Conservation (phyloP, 73 alveolate species). For the Paramecium tetraurelia region DNA sequence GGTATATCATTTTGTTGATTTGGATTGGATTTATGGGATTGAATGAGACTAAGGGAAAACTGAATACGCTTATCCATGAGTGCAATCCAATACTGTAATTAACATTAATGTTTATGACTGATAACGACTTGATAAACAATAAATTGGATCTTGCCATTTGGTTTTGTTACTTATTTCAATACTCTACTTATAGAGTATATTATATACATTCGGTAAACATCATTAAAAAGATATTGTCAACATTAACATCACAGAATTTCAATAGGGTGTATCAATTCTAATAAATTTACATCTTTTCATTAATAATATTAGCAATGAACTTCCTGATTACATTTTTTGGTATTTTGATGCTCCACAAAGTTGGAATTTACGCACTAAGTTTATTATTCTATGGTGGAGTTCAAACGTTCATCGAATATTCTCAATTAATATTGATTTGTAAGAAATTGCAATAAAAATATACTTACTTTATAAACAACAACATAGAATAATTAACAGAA, state of each 20-base stretch:
- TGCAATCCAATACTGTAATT: constrained; percentile 8
- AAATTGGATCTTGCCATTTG: constrained; percentile 26
- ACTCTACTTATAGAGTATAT: constrained; percentile 17
- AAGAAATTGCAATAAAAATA: background rate
- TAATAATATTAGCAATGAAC: background rate
- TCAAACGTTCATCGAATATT: background rate
- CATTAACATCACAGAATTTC: background rate
- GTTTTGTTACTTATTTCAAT: constrained; percentile 47
- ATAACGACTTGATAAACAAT: background rate
- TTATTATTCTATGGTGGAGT: constrained; percentile 31
- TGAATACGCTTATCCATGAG: background rate
- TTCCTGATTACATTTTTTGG: constrained; percentile 7
- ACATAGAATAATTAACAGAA: constrained; percentile 29
- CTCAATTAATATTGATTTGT: background rate
- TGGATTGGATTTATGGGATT: constrained; percentile 46
- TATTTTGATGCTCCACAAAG: constrained; percentile 14
- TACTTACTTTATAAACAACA: constrained; percentile 3
- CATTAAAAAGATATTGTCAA: constrained; percentile 5
- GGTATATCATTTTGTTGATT: constrained; percentile 28
- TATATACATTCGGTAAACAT: background rate
- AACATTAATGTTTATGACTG: constrained; percentile 45
- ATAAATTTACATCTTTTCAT: background rate
- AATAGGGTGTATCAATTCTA: background rate
- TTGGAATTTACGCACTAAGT: background rate
- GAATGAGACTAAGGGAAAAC: constrained; percentile 10